Conservation (phyloP, 2,329 filamentous ascomycete genomes). For the Helotiales sp. region DNA sequence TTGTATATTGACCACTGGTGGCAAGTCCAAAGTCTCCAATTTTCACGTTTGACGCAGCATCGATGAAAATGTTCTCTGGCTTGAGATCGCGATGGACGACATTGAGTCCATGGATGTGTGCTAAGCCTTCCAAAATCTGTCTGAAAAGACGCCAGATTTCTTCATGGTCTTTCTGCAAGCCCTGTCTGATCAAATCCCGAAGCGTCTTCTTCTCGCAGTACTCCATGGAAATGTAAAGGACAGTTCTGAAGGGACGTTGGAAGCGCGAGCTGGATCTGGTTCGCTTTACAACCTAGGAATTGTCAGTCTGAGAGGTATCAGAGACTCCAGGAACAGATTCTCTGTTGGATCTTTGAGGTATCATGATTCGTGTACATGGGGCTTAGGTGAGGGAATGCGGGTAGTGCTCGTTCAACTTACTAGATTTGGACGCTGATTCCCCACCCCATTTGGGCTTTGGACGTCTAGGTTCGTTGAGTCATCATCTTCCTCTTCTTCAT, state of each 20-base stretch:
- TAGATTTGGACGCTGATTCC: slow-evolving; percentile 30
- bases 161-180: slow-evolving; percentile 72
- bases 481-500: slow-evolving; percentile 52
- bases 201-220: slow-evolving; percentile 91
- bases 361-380: no score
- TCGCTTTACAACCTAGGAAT: slow-evolving; percentile 33
- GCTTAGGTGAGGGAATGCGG: background rate
- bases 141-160: slow-evolving; percentile 91
- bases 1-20: slow-evolving; percentile 79
- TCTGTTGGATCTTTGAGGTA: background rate
- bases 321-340: background rate
- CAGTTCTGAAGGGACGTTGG: slow-evolving; percentile 65
- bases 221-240: slow-evolving; percentile 98
- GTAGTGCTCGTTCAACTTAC: slow-evolving; percentile 15
- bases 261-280: slow-evolving; percentile 43
- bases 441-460: slow-evolving; percentile 37
- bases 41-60: slow-evolving; percentile 85
- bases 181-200: slow-evolving; percentile 81
- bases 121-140: slow-evolving; percentile 87
- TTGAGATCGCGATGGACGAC: slow-evolving; percentile 97
- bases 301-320: slow-evolving; percentile 2
- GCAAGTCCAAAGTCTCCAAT: slow-evolving; percentile 97
- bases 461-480: slow-evolving; percentile 53
- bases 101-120: slow-evolving; percentile 85
- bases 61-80: slow-evolving; percentile 97